A percentile compares a stretch with the other conserved stretches of the same genome.
Conservation (phyloP, 331 rosid genomes). For the Malus hybrid region DNA sequence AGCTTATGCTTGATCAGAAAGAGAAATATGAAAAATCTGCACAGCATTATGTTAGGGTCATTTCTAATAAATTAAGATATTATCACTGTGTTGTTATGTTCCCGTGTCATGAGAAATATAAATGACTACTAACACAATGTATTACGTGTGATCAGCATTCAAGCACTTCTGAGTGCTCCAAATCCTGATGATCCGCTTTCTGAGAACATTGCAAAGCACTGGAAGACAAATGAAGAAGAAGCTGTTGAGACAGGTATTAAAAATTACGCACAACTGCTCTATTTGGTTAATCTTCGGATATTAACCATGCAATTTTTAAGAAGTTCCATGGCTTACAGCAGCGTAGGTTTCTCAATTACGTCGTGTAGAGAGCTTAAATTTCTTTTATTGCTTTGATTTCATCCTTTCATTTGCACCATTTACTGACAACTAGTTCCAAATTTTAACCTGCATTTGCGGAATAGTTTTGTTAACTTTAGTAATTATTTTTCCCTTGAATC, state of each 20-base stretch:
- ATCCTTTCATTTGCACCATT: neutral
- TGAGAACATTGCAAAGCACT: conserved; percentile 32
- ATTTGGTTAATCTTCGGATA: neutral
- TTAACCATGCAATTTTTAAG: neutral
- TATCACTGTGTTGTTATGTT: neutral
- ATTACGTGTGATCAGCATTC: conserved; percentile 12
- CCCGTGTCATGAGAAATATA: neutral
- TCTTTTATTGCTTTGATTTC: neutral
- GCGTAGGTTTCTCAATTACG: neutral
- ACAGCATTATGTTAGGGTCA: neutral
- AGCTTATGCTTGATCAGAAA: neutral
- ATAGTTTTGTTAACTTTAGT: neutral
- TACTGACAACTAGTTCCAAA: neutral
- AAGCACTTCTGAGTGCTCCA: conserved; percentile 35
- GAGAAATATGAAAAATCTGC: neutral
- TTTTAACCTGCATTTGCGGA: neutral
- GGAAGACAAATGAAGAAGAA: conserved; percentile 29
- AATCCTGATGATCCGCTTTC: conserved; percentile 34
- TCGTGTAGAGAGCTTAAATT: neutral
- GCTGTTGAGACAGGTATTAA: conserved; percentile 29
- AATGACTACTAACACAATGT: neutral
- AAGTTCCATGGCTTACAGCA: neutral
- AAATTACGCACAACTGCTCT: neutral
- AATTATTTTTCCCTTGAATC: neutral
- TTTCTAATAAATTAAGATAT: neutral